Evolutionary conservation across 768 basidiomycete genomes (phyloP).

Genomic region (Pleurotus tuber-regium): DNA sequence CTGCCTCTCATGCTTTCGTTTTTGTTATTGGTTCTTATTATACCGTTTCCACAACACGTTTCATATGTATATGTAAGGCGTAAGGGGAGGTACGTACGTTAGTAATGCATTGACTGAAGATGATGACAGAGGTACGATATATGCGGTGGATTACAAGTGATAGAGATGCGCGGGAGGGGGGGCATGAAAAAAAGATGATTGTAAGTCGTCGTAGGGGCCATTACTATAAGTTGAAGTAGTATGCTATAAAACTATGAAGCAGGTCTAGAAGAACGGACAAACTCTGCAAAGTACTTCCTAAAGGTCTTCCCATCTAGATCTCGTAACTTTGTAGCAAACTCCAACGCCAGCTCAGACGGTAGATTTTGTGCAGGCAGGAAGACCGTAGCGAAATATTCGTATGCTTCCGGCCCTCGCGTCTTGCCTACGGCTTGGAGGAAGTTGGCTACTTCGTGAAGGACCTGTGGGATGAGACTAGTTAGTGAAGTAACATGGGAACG

Average conservation of each 20-base stretch:
- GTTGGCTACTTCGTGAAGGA: constrained; percentile 85
- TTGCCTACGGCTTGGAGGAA: constrained; percentile 78
- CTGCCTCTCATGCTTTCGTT: not conserved
- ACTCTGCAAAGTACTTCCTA: constrained; percentile 85
- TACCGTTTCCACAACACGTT: not conserved
- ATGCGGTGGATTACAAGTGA: not conserved
- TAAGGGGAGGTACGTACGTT: not conserved
- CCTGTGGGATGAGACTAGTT: constrained; percentile 39
- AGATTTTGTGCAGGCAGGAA: constrained; percentile 90
- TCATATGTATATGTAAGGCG: not conserved
- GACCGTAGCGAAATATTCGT: constrained; percentile 71
- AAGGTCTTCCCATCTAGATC: constrained; percentile 74
- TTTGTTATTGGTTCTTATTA: not conserved
- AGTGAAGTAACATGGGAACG: not conserved
- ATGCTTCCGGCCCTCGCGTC: constrained; percentile 78
- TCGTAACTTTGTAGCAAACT: constrained; percentile 75
- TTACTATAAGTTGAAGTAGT: not conserved
- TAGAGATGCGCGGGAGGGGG: too few species aligned
- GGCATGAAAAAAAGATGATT: not conserved
- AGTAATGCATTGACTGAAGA: not conserved
- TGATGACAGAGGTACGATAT: not conserved
- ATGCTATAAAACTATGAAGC: constrained; percentile 42
- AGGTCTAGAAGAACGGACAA: constrained; percentile 71
- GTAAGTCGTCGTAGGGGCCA: not conserved
- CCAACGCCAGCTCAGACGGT: constrained; percentile 72